Evolutionary conservation across 2,329 filamentous ascomycete species (phyloP).

Genomic region (Microthyrium microscopicum): DNA sequence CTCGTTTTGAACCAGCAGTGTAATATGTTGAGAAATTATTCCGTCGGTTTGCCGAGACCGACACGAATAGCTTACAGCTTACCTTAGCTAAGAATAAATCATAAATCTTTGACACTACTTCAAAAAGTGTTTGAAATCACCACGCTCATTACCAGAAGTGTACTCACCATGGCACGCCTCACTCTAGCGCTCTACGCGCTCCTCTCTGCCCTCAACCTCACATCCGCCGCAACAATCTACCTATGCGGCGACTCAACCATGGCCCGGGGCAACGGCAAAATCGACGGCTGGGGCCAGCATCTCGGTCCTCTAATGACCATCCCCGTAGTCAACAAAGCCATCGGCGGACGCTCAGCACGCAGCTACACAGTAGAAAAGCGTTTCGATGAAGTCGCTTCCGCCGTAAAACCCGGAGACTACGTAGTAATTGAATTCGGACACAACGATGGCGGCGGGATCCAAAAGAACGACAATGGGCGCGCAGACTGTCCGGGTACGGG

Average conservation of each 20-base stretch:
- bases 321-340: slow-evolving; percentile 44
- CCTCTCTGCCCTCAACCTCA: no score
- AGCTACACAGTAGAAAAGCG: slow-evolving; percentile 50
- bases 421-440: slow-evolving; percentile 58
- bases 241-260: slow-evolving; percentile 7
- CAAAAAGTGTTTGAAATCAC: no score
- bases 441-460: slow-evolving; percentile 48
- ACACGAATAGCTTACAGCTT: no score
- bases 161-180: no score
- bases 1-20: no score
- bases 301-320: slow-evolving; percentile 35
- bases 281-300: slow-evolving; percentile 43
- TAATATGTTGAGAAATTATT: no score
- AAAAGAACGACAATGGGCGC: slow-evolving; percentile 43
- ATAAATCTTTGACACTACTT: no score
- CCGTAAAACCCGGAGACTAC: slow-evolving; percentile 42
- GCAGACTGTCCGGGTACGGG: slow-evolving; percentile 36
- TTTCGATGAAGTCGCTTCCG: slow-evolving; percentile 39
- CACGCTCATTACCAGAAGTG: no score
- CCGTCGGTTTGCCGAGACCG: no score
- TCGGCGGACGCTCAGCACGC: slow-evolving; percentile 48
- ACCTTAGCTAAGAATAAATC: no score
- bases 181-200: no score
- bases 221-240: slow-evolving; percentile 4
- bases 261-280: slow-evolving; percentile 3